phyloP scores from a whole-genome alignment of 768 basidiomycete species.

The Rhizopogon sp. region DNA sequence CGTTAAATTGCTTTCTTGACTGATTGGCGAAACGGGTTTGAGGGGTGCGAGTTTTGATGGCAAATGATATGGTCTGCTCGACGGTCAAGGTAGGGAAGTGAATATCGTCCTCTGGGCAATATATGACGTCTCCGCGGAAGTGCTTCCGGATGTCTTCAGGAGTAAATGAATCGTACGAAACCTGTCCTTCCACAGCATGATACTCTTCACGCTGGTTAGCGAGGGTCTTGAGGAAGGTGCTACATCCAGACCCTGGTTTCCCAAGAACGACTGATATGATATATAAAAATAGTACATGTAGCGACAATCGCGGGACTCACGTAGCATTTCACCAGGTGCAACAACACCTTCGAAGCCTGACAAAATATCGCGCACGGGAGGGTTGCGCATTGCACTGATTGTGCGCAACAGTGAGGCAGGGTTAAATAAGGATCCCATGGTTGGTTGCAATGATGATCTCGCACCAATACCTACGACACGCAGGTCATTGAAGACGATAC shows the following conservation, averaged over 20 bases:
- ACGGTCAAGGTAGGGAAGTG: conserved; percentile 50
- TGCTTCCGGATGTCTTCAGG: conserved; percentile 38
- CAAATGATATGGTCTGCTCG: conserved; percentile 45
- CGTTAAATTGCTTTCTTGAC: conserved; percentile 26
- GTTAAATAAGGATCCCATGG: conserved; percentile 49
- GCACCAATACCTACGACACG: conserved; percentile 46
- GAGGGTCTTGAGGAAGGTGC: conserved; percentile 47
- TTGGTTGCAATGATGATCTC: conserved; percentile 39
- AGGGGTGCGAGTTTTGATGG: conserved; percentile 44
- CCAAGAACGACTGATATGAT: conserved; percentile 66
- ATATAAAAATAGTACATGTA: neutral
- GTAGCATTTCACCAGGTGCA: conserved; percentile 70
- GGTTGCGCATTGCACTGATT: conserved; percentile 46
- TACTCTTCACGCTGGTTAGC: conserved; percentile 40
- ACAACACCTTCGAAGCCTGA: conserved; percentile 60
- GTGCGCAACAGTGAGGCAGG: conserved; percentile 32
- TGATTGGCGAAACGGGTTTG: conserved; percentile 16
- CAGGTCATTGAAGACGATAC: conserved; percentile 47
- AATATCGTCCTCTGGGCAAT: conserved; percentile 39
- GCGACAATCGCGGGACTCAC: conserved; percentile 37
- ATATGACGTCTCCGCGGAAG: conserved; percentile 43
- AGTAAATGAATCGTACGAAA: conserved; percentile 42
- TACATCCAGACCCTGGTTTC: conserved; percentile 64
- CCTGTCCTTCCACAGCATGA: conserved; percentile 34
- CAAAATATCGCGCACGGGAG: conserved; percentile 59